Percentiles rank a stretch among this genome's conserved stretches.
phyloP scores from a whole-genome alignment of 2,329 filamentous ascomycete genomes.

The Penicillium palitans region DNA sequence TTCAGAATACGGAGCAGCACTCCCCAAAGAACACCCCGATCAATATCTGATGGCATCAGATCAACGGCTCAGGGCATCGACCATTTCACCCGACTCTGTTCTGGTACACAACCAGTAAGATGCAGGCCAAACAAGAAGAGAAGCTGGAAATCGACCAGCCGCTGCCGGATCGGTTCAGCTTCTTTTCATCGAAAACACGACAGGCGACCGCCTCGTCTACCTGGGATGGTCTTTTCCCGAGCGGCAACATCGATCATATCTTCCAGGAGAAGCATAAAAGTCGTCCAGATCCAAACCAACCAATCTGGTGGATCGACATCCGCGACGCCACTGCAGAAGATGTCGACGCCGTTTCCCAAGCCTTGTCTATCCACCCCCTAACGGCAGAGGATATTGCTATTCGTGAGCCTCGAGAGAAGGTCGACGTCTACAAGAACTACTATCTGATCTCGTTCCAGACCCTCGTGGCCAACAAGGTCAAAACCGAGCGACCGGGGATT shows the following conservation, averaged over 20 bases:
- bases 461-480: conserved; percentile 68
- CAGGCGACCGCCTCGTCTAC: conserved; percentile 14
- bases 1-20: not conserved
- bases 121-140: conserved; percentile 9
- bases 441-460: conserved; percentile 97
- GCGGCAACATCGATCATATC: conserved; percentile 13
- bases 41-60: conserved; percentile 3
- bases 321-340: conserved; percentile 84
- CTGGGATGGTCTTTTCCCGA: conserved; percentile 25
- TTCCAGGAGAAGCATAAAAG: conserved; percentile 15
- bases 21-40: not conserved
- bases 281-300: conserved; percentile 16
- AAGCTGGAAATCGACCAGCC: conserved; percentile 33
- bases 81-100: not conserved
- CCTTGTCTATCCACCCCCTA: conserved; percentile 88
- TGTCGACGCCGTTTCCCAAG: conserved; percentile 79
- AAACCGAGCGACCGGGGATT: conserved; percentile 68
- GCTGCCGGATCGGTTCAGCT: conserved; percentile 79
- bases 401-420: conserved; percentile 93
- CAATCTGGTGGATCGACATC: conserved; percentile 96
- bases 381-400: conserved; percentile 94
- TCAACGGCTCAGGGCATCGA: not conserved
- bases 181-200: conserved; percentile 90
- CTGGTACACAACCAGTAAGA: not conserved
- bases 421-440: conserved; percentile 93